A percentile compares a stretch with the other conserved stretches of the same genome.
phyloP scores from a whole-genome alignment of 371 early-diverging fungal genomes.

The Furculomyces boomerangus region DNA sequence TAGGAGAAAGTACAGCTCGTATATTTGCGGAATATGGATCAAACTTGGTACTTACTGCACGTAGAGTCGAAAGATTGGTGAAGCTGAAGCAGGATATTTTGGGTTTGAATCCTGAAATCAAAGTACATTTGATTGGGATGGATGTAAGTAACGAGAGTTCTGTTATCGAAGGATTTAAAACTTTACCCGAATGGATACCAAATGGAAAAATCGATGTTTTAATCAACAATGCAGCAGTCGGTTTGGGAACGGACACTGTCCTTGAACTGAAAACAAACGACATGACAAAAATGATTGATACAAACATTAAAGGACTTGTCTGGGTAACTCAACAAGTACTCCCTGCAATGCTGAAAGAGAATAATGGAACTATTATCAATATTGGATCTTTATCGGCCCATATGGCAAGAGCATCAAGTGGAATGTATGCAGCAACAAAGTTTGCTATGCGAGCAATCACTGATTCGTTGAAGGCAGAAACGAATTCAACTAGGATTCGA shows the following conservation, averaged over 20 bases:
- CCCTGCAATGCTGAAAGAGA: slow-evolving; percentile 53
- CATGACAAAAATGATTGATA: slow-evolving; percentile 69
- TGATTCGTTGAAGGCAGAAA: slow-evolving; percentile 56
- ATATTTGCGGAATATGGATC: neutral
- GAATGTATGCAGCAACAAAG: slow-evolving; percentile 83
- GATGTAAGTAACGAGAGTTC: neutral
- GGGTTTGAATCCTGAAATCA: no score
- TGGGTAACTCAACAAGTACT: slow-evolving; percentile 65
- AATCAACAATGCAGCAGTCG: neutral
- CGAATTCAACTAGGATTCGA: slow-evolving; percentile 54
- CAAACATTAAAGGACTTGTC: slow-evolving; percentile 75
- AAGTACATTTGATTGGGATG: neutral
- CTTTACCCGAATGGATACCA: neutral
- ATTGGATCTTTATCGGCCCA: slow-evolving; percentile 59
- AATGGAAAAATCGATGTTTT: neutral
- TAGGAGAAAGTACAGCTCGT: neutral
- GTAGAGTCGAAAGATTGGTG: neutral
- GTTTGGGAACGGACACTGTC: slow-evolving; percentile 50
- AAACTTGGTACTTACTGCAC: neutral
- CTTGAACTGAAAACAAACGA: slow-evolving; percentile 35
- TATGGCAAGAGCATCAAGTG: slow-evolving; percentile 7
- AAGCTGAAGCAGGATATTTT: neutral
- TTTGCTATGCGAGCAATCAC: slow-evolving; percentile 76
- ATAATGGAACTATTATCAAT: slow-evolving; percentile 72
- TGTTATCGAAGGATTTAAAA: neutral